These are phyloP conservation scores for Ganoderma leucocontextum DNA, from an alignment of 1,284 basidiomycete species.

Conservation along the genomic window DNA sequence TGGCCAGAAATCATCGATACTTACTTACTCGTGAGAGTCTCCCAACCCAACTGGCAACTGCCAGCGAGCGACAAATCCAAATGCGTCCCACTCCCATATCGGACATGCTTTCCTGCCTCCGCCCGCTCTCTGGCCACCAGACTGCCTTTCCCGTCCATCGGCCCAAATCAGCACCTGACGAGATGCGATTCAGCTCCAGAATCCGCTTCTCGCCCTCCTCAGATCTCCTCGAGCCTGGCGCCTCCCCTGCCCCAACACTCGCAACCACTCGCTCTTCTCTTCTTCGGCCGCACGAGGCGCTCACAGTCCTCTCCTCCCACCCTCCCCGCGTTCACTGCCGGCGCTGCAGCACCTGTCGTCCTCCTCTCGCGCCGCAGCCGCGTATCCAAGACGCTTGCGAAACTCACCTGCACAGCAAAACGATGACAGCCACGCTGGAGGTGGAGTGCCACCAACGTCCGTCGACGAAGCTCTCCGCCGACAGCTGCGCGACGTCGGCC, in stretches of 20 bases:
- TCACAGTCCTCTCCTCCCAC: conserved; percentile 6
- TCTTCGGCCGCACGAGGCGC: conserved; percentile 18
- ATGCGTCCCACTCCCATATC: conserved; percentile 23
- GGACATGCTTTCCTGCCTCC: conserved; percentile 20
- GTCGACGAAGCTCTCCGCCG: conserved; percentile 10
- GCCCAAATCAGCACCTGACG: conserved; percentile 34
- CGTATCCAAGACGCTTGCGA: conserved; percentile 5
- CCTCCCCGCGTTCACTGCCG: conserved; percentile 1
- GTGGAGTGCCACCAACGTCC: conserved; percentile 1
- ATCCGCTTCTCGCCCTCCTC: conserved; percentile 19
- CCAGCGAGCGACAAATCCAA: conserved; percentile 17
- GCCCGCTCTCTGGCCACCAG: conserved; percentile 24
- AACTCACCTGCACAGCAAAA: not conserved
- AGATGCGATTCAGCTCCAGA: conserved; percentile 33
- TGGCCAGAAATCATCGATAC: conserved; percentile 20
- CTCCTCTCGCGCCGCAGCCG: conserved; percentile 15
- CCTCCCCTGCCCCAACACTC: not conserved
- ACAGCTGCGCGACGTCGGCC: conserved; percentile 6
- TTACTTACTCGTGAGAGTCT: conserved; percentile 23
- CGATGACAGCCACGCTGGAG: not conserved
- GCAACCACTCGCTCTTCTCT: conserved; percentile 6
- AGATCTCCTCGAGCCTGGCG: conserved; percentile 12
- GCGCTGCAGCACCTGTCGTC: not conserved
- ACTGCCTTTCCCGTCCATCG: conserved; percentile 36
- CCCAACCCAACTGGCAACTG: conserved; percentile 7